These are phyloP conservation scores for Marasmius sp. DNA, from an alignment of 1,284 basidiomycete species.

Conservation along the genomic window DNA sequence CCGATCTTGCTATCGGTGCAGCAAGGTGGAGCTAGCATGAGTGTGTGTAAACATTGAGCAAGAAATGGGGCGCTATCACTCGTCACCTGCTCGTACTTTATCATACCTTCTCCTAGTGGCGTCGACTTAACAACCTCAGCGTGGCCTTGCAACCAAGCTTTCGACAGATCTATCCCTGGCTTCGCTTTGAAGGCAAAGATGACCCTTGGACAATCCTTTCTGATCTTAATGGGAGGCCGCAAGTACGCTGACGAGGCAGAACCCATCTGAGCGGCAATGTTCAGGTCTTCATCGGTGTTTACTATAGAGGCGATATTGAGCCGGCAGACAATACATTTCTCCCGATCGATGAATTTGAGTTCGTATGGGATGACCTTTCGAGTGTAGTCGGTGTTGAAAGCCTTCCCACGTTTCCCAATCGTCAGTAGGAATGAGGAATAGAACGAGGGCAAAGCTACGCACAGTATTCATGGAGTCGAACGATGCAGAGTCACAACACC, in stretches of 20 bases:
- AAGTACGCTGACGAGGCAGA: not conserved
- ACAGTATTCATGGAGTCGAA: not conserved
- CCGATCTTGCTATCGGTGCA: not conserved
- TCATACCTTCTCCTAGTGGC: not conserved
- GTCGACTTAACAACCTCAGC: not conserved
- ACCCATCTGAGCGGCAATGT: not conserved
- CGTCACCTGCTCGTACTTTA: not conserved
- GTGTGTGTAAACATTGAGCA: not conserved
- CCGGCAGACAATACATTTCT: not conserved
- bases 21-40: not conserved
- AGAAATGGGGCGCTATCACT: too few species aligned
- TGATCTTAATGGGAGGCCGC: not conserved
- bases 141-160: not conserved
- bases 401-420: not conserved
- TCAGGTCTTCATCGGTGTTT: not conserved
- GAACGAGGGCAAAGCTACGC: not conserved
- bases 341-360: not conserved
- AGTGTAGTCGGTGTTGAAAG: not conserved
- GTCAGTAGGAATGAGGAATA: too few species aligned
- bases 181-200: not conserved
- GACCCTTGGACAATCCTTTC: not conserved
- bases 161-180: not conserved
- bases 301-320: not conserved
- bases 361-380: not conserved
- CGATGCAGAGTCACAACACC: not conserved